Percentiles rank a stretch among this genome's conserved stretches.
Conservation (phyloP, 257 asterid species). For the Rhazya stricta region DNA sequence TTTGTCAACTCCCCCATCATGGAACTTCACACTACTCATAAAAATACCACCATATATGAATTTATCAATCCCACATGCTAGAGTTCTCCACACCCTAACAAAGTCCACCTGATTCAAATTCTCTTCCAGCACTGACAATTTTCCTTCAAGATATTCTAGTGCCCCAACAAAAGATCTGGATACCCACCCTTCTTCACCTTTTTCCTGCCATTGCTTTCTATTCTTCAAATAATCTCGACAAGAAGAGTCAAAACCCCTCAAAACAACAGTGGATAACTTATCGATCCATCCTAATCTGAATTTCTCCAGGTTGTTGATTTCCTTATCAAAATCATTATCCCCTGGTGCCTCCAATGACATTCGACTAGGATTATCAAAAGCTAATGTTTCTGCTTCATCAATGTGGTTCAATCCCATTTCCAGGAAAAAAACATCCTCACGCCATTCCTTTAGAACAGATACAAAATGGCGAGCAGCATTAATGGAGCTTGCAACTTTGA, state of each 20-base stretch:
- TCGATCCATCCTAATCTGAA: conserved; percentile 78
- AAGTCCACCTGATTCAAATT: conserved; percentile 61
- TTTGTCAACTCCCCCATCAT: conserved; percentile 65
- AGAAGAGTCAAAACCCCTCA: conserved; percentile 75
- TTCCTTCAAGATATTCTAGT: conserved; percentile 74
- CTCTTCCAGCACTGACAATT: conserved; percentile 56
- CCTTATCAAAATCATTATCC: conserved; percentile 43
- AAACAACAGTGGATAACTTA: conserved; percentile 71
- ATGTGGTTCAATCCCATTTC: conserved; percentile 56
- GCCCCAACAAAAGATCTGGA: conserved; percentile 67
- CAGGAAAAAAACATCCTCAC: conserved; percentile 80
- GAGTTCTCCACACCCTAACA: conserved; percentile 73
- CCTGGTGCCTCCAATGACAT: conserved; percentile 31
- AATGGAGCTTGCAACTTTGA: conserved; percentile 71
- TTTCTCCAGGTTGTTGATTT: conserved; percentile 47
- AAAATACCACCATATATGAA: conserved; percentile 50
- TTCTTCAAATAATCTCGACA: conserved; percentile 79
- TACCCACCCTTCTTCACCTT: conserved; percentile 50
- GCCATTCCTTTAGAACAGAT: conserved; percentile 56
- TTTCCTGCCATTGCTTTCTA: conserved; percentile 88
- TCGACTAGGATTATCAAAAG: conserved; percentile 15
- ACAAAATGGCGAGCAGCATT: conserved; percentile 59
- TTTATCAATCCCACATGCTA: conserved; percentile 67
- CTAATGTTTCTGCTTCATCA: conserved; percentile 26
- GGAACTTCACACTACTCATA: conserved; percentile 54